These are phyloP conservation scores for Phyllosticta paracitricarpa DNA, from an alignment of 2,329 filamentous ascomycete genomes.

Conservation along the genomic window DNA sequence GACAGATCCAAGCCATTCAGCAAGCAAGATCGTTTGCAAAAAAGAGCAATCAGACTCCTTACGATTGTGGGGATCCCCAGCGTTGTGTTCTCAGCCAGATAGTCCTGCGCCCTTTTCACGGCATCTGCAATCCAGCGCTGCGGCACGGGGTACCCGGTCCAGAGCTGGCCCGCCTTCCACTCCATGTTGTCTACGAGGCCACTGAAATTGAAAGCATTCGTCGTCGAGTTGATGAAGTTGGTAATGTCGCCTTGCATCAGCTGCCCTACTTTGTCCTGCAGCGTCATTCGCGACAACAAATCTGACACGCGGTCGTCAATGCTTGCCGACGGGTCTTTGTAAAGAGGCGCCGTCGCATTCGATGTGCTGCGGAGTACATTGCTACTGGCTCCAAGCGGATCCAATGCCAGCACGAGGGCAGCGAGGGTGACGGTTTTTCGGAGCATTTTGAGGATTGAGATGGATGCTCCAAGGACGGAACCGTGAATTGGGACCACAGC, in stretches of 20 bases:
- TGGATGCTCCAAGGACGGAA: background rate
- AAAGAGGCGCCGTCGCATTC: constrained; percentile 33
- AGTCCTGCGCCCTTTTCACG: constrained; percentile 58
- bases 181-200: constrained; percentile 59
- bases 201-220: constrained; percentile 55
- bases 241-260: constrained; percentile 54
- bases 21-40: no score
- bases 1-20: no score
- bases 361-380: background rate
- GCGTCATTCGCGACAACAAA: constrained; percentile 61
- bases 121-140: constrained; percentile 49
- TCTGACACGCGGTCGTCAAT: constrained; percentile 57
- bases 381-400: background rate
- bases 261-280: constrained; percentile 64
- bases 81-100: constrained; percentile 55
- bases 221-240: constrained; percentile 63
- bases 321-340: constrained; percentile 53
- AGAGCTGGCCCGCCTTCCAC: constrained; percentile 58
- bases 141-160: constrained; percentile 57
- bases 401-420: background rate
- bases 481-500: background rate
- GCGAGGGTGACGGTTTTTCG: background rate
- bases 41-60: background rate
- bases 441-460: background rate
- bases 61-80: constrained; percentile 63